These are phyloP conservation scores for Mycena venus DNA, from an alignment of 768 basidiomycete genomes.

Conservation along the genomic window DNA sequence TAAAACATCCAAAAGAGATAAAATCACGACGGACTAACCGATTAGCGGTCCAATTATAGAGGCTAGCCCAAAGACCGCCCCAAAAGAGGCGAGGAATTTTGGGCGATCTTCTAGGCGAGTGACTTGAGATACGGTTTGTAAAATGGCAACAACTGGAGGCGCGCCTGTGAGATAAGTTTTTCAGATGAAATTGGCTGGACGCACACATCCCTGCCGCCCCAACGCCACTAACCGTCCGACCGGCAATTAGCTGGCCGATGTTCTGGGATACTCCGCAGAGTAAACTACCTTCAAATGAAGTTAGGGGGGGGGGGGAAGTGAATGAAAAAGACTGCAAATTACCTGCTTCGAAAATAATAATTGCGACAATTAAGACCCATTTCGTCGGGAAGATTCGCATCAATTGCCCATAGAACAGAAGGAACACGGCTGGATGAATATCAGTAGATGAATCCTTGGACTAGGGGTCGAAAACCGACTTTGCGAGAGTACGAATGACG, in stretches of 20 bases:
- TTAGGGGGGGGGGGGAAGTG: no score
- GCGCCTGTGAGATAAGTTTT: neutral
- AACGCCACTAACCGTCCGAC: constrained; percentile 56
- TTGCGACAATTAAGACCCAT: constrained; percentile 32
- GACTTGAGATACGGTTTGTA: constrained; percentile 36
- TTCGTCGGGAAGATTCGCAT: constrained; percentile 48
- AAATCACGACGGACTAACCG: no score
- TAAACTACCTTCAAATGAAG: no score
- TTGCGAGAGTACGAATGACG: constrained; percentile 41
- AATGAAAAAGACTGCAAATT: no score
- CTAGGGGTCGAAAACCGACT: neutral
- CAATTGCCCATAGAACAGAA: constrained; percentile 46
- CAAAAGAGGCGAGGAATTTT: constrained; percentile 51
- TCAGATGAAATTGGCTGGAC: neutral
- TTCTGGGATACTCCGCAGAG: constrained; percentile 51
- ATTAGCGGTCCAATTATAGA: constrained; percentile 40
- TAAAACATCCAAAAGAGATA: no score
- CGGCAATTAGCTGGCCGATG: constrained; percentile 49
- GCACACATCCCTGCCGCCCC: constrained; percentile 52
- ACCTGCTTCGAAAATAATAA: constrained; percentile 58
- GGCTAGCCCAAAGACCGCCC: constrained; percentile 35
- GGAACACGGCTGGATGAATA: constrained; percentile 31
- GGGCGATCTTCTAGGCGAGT: constrained; percentile 45
- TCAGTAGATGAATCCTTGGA: no score
- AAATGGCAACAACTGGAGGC: constrained; percentile 2